Percentiles rank a stretch among this genome's conserved stretches.
These are phyloP conservation scores for Pseudodiploospora longispora DNA, from an alignment of 2,329 filamentous ascomycete species.

Conservation along the genomic window DNA sequence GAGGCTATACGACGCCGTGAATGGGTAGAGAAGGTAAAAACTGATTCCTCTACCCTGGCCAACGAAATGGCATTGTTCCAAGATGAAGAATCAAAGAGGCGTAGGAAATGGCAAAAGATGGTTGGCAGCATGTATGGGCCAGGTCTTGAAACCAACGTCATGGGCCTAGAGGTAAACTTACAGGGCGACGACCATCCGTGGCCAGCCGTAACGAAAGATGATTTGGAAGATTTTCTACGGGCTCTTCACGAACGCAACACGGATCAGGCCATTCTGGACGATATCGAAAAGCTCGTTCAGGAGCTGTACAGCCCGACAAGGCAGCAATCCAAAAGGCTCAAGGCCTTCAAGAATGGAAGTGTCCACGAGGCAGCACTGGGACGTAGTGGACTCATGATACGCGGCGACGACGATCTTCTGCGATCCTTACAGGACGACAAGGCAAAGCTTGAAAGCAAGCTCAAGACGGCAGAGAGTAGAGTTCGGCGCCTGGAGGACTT, in stretches of 20 bases:
- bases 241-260: conserved; percentile 56
- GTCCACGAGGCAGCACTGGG: conserved; percentile 84
- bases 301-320: conserved; percentile 77
- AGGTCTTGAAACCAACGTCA: conserved; percentile 56
- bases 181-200: conserved; percentile 71
- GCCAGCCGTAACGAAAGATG: conserved; percentile 68
- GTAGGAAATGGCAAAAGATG: conserved; percentile 83
- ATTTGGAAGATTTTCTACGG: conserved; percentile 67
- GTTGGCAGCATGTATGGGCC: conserved; percentile 70
- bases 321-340: conserved; percentile 77
- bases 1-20: conserved; percentile 81
- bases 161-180: conserved; percentile 78
- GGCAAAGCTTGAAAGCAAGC: conserved; percentile 59
- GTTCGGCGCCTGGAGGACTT: conserved; percentile 88
- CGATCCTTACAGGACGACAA: conserved; percentile 79
- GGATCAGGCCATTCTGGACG: conserved; percentile 58
- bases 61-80: conserved; percentile 91
- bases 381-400: conserved; percentile 75
- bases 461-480: conserved; percentile 80
- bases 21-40: conserved; percentile 85
- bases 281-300: conserved; percentile 67
- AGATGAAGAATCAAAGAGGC: conserved; percentile 82
- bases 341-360: conserved; percentile 94
- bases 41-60: conserved; percentile 76
- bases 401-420: conserved; percentile 79